These are phyloP conservation scores for Trypanosoma platydactyli DNA, from an alignment of 208 protist species.

Conservation along the genomic window DNA sequence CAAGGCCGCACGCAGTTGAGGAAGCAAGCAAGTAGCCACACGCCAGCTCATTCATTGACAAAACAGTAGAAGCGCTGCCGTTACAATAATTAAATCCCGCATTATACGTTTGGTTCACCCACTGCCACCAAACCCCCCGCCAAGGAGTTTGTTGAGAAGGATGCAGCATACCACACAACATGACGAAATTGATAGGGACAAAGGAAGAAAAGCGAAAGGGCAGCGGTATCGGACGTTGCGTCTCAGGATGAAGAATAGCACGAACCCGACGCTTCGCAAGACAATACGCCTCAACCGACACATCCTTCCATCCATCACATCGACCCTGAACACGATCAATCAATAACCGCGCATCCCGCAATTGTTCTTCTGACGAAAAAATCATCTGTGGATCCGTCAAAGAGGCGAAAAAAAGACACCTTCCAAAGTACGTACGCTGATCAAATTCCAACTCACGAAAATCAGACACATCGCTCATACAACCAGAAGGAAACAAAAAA, in stretches of 20 bases:
- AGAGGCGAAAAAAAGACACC: slow-evolving; percentile 40
- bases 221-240: slow-evolving; percentile 57
- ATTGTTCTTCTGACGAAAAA: slow-evolving; percentile 36
- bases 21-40: slow-evolving; percentile 40
- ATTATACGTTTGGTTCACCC: slow-evolving; percentile 91
- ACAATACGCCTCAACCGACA: slow-evolving; percentile 41
- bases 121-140: slow-evolving; percentile 85
- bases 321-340: slow-evolving; percentile 31
- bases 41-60: slow-evolving; percentile 49
- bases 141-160: slow-evolving; percentile 57
- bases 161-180: slow-evolving; percentile 75
- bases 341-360: slow-evolving; percentile 33
- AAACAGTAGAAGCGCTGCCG: slow-evolving; percentile 65
- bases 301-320: slow-evolving; percentile 27
- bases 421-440: slow-evolving; percentile 42
- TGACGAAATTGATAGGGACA: slow-evolving; percentile 86
- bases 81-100: slow-evolving; percentile 93
- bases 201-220: slow-evolving; percentile 90
- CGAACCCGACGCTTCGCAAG: slow-evolving; percentile 43
- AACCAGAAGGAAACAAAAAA: slow-evolving; percentile 4
- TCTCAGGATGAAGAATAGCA: slow-evolving; percentile 83
- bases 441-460: slow-evolving; percentile 32
- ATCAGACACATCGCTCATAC: neutral
- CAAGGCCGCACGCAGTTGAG: slow-evolving; percentile 30
- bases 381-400: slow-evolving; percentile 61